phyloP scores from a whole-genome alignment of 352 stramenopile genomes.

The Globisporangium sylvaticum region DNA sequence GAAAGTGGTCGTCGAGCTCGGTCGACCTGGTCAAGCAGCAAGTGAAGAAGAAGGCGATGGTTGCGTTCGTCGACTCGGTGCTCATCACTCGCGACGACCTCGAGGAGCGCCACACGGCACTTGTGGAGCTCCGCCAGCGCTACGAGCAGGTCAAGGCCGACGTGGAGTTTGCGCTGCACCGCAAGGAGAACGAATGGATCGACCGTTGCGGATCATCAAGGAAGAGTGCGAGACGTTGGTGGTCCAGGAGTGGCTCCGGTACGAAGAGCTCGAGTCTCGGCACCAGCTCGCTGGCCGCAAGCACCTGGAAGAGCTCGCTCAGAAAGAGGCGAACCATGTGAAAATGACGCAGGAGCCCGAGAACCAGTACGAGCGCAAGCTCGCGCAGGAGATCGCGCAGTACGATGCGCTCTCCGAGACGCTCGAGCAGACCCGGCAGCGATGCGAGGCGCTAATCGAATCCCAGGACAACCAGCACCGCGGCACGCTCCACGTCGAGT shows the following conservation, averaged over 20 bases:
- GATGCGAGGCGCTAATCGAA: slow-evolving; percentile 86
- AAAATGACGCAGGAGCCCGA: slow-evolving; percentile 88
- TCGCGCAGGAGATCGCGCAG: slow-evolving; percentile 84
- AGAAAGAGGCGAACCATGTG: slow-evolving; percentile 71
- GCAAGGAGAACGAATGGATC: slow-evolving; percentile 87
- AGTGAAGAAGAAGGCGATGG: slow-evolving; percentile 25
- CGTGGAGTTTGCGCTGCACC: slow-evolving; percentile 79
- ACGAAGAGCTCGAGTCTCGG: slow-evolving; percentile 73
- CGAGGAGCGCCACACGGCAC: slow-evolving; percentile 50
- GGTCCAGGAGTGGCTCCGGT: slow-evolving; percentile 66
- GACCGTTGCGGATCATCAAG: slow-evolving; percentile 75
- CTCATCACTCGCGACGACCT: slow-evolving; percentile 76
- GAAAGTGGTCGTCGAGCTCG: slow-evolving; percentile 36
- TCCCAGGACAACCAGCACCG: slow-evolving; percentile 66
- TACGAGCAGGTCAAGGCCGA: slow-evolving; percentile 80
- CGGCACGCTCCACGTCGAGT: slow-evolving; percentile 55
- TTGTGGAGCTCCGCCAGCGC: slow-evolving; percentile 57
- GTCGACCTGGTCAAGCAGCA: slow-evolving; percentile 13
- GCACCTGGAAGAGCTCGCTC: slow-evolving; percentile 70
- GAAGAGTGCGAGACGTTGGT: slow-evolving; percentile 78
- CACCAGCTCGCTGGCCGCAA: slow-evolving; percentile 70
- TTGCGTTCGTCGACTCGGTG: slow-evolving; percentile 42
- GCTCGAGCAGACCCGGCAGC: slow-evolving; percentile 86
- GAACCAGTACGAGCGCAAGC: slow-evolving; percentile 91
- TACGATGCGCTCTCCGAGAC: slow-evolving; percentile 88